A percentile compares a stretch with the other conserved stretches of the same genome.
Conservation (phyloP, 2,329 filamentous ascomycete genomes). For the Aspergillus sclerotialis region DNA sequence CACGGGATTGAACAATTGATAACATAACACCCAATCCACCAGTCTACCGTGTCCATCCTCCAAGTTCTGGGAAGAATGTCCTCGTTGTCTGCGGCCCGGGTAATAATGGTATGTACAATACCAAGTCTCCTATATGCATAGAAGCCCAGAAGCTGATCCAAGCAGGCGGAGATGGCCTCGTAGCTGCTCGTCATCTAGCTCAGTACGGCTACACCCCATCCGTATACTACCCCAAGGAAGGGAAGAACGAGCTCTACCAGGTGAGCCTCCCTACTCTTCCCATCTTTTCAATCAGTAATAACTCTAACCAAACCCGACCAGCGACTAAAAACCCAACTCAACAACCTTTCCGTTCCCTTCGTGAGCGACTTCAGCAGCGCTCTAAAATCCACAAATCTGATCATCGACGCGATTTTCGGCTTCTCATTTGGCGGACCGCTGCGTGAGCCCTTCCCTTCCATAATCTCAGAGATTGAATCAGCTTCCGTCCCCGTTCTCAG, state of each 20-base stretch:
- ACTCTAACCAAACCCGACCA: constrained; percentile 29
- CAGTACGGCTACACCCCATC: constrained; percentile 87
- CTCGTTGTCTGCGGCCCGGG: constrained; percentile 87
- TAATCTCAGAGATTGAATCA: constrained; percentile 70
- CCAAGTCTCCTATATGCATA: not conserved
- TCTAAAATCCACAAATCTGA: constrained; percentile 63
- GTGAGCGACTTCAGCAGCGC: constrained; percentile 68
- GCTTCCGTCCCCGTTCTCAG: constrained; percentile 72
- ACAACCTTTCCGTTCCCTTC: constrained; percentile 76
- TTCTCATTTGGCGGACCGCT: constrained; percentile 92
- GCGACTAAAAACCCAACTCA: constrained; percentile 77
- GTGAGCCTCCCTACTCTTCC: constrained; percentile 39
- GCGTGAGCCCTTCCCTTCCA: constrained; percentile 79
- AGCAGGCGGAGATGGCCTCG: constrained; percentile 83
- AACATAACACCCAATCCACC: too few species aligned
- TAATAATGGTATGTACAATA: constrained; percentile 47
- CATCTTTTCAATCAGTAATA: not conserved
- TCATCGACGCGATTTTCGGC: constrained; percentile 91
- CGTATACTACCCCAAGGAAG: constrained; percentile 88
- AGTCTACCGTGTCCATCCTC: constrained; percentile 83
- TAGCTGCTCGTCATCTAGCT: constrained; percentile 83
- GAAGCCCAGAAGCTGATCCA: not conserved
- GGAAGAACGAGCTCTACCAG: constrained; percentile 84
- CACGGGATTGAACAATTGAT: not conserved
- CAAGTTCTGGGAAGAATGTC: constrained; percentile 61